Evolutionary conservation across 139 green algal species (phyloP), one percentile per base, ranked within the genome.

Genomic region (Zygnema circumcarinatum): DNA sequence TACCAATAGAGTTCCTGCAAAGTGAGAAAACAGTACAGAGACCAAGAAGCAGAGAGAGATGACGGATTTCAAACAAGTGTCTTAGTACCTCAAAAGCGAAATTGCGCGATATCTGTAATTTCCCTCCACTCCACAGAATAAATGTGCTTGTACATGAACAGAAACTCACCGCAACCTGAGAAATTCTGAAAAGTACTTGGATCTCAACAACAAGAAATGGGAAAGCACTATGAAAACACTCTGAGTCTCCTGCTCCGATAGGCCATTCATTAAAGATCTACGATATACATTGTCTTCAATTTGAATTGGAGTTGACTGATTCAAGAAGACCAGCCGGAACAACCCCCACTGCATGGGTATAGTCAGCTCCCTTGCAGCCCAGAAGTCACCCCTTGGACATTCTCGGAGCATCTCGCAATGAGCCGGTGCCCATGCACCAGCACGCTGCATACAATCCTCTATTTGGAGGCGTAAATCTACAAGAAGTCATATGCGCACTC

Each of bases 391-490:
- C 47, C 7, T 62, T 7, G 47, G 16, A 62, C 7, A 62, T 62
- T 25, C 47, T 62, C 47, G 16, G 47, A 62, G 47, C 47, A 62
- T 62, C 7, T 62, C 16, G 47, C 47, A 62, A 62, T 62, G 47
- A 62, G 47, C 47, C 7, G 47, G 47, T 62, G 47, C 47, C 7
- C 47, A 7, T 62, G 47, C 47, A 62, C 16, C 7, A 62, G 16
- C 7, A 62, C 47, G 47, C 47, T 62, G 47, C 47, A 62, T 62
- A 62, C 47, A 62, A 62, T 62, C 47, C 47, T 62, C 47, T 62
- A 62, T n/a, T 62, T 62, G 47, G 47, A 62, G 47, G 47, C 16
- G 7, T 62, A 78, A 52, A 38, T 78, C 69, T 78, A 78, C 69
- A 78, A 78, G 69, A 41, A 78, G 3, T 78, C 16, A 78, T 41